These are phyloP conservation scores for Xylaria sp. DNA, from an alignment of 2,329 filamentous ascomycete species.

Conservation along the genomic window DNA sequence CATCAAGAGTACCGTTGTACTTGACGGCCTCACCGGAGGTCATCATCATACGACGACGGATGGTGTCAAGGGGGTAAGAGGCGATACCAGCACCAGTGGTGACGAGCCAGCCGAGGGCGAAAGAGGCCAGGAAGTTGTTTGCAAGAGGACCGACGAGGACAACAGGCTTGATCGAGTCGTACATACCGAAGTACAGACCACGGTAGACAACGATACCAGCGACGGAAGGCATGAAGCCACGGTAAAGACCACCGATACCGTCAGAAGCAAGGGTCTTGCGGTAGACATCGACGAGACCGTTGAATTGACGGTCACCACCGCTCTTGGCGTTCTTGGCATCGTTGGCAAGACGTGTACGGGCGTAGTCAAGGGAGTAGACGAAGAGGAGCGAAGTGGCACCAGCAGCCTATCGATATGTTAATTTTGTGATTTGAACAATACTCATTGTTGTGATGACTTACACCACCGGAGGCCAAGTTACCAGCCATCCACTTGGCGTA, in stretches of 20 bases:
- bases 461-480: conserved; percentile 99
- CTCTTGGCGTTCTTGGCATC: conserved; percentile 98
- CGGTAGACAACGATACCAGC: conserved; percentile 99
- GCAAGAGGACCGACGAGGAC: conserved; percentile 88
- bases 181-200: conserved; percentile 99
- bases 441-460: conserved; percentile 56
- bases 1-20: conserved; percentile 97
- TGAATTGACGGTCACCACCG: conserved; percentile 99
- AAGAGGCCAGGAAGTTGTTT: conserved; percentile 99
- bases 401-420: conserved; percentile 69
- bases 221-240: conserved; percentile 99
- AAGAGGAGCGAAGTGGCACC: conserved; percentile 99
- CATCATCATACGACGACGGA: conserved; percentile 99
- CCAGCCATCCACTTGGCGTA: conserved; percentile 99
- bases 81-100: conserved; percentile 99
- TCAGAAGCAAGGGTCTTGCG: conserved; percentile 99
- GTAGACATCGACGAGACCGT: conserved; percentile 99
- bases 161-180: conserved; percentile 99
- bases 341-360: conserved; percentile 99
- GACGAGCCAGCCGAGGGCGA: conserved; percentile 97
- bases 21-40: conserved; percentile 97
- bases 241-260: conserved; percentile 99
- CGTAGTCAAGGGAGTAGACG: conserved; percentile 99
- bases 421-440: conserved; percentile 1
- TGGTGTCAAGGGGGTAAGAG: conserved; percentile 99